Conservation (phyloP, 176 grass and related monocot genomes). For the Bonia amplexicaulis region DNA sequence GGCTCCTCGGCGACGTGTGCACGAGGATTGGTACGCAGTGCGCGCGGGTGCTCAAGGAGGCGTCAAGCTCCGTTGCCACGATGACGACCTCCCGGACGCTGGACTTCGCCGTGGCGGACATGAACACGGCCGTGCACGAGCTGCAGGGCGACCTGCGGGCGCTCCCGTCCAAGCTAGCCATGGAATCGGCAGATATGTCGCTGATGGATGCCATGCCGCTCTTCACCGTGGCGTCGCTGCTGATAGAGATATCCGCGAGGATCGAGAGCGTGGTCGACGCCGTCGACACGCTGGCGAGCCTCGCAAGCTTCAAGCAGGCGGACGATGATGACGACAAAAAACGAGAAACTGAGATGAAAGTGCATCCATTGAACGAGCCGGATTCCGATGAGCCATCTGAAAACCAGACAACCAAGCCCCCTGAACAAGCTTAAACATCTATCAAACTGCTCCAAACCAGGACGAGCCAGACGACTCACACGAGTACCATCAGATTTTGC, state of each 20-base stretch:
- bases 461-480: neutral
- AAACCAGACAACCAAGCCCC: conserved; percentile 6
- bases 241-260: conserved; percentile 63
- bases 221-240: conserved; percentile 54
- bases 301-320: conserved; percentile 43
- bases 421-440: conserved; percentile 19
- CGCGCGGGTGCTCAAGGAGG: conserved; percentile 52
- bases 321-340: conserved; percentile 47
- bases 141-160: conserved; percentile 56
- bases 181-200: conserved; percentile 2
- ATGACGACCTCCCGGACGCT: conserved; percentile 43
- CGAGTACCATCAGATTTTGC: neutral
- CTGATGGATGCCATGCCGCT: conserved; percentile 56
- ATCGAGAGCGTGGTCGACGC: conserved; percentile 57
- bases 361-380: conserved; percentile 32
- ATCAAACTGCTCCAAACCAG: neutral
- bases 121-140: conserved; percentile 70
- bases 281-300: conserved; percentile 46
- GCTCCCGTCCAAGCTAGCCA: conserved; percentile 44
- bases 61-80: conserved; percentile 48
- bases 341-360: conserved; percentile 31
- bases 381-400: conserved; percentile 13
- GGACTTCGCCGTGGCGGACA: conserved; percentile 54
- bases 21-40: conserved; percentile 43
- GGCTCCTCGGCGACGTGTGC: conserved; percentile 49